Percentiles rank a stretch among this genome's conserved stretches.
These are phyloP conservation scores for Zymoseptoria ardabiliae DNA, from an alignment of 2,329 filamentous ascomycete species.

Conservation along the genomic window DNA sequence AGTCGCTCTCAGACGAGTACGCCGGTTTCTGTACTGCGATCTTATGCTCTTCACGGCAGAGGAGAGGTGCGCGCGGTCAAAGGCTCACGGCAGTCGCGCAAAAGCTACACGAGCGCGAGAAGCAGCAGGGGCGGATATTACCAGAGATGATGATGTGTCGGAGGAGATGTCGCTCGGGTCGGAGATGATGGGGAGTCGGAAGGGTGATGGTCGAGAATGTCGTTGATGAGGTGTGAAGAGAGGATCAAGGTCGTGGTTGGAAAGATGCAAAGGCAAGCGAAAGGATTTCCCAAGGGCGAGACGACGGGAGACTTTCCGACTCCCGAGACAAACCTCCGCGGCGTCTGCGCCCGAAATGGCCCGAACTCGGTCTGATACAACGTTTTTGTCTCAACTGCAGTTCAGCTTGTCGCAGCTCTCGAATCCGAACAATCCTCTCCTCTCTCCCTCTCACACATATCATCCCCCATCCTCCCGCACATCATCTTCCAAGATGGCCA, in stretches of 20 bases:
- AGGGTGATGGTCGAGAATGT: background rate
- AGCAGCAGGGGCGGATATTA: background rate
- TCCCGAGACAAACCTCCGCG: no score
- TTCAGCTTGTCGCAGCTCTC: background rate
- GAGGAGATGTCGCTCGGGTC: background rate
- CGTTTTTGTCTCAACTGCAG: background rate
- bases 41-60: background rate
- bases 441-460: conserved; percentile 3
- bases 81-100: background rate
- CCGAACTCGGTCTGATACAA: background rate
- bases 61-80: background rate
- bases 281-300: background rate
- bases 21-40: background rate
- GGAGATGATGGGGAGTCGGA: background rate
- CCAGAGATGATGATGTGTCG: background rate
- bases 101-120: background rate
- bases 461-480: conserved; percentile 13
- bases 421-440: background rate
- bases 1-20: background rate
- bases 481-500: conserved; percentile 24
- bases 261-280: background rate
- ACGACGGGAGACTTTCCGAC: background rate
- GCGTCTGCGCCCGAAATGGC: background rate
- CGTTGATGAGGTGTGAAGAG: background rate
- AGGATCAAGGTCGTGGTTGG: background rate